Conservation (phyloP, 805 yeast genomes). For the Lipomyces japonicus region DNA sequence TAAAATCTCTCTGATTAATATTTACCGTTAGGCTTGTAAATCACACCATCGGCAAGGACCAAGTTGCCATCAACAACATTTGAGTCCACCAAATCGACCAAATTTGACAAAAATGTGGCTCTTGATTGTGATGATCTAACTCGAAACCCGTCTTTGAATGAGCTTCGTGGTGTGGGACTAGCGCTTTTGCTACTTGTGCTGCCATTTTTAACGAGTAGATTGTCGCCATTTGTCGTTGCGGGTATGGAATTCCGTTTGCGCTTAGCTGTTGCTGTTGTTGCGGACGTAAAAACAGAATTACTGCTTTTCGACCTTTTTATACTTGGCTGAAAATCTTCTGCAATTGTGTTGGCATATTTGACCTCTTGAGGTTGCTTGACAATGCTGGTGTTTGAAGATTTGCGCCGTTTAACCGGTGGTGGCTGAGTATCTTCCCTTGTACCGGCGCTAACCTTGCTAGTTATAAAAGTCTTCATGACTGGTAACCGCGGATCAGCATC, state of each 20-base stretch:
- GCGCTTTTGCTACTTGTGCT: conserved; percentile 3
- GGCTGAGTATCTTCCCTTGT: conserved; percentile 33
- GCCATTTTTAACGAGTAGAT: not conserved
- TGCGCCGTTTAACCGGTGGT: conserved; percentile 30
- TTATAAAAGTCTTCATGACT: conserved; percentile 22
- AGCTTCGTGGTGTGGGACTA: not conserved
- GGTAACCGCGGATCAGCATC: conserved; percentile 6
- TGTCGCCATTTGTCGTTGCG: not conserved
- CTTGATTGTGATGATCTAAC: not conserved
- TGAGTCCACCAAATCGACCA: conserved; percentile 43
- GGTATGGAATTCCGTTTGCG: not conserved
- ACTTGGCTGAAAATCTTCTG: not conserved
- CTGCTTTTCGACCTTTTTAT: not conserved
- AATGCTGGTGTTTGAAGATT: not conserved
- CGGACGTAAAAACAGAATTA: not conserved
- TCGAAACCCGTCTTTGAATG: not conserved
- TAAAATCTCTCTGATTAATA: not conserved
- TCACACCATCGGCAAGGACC: conserved; percentile 32
- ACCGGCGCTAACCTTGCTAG: conserved; percentile 25
- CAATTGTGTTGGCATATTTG: not conserved
- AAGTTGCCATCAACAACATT: conserved; percentile 37
- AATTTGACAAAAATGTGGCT: conserved; percentile 30
- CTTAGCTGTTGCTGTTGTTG: not conserved
- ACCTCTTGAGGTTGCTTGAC: not conserved
- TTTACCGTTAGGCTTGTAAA: conserved; percentile 34